These are phyloP conservation scores for Vavraia culicis DNA, from an alignment of 371 early-diverging fungal species.

Conservation along the genomic window DNA sequence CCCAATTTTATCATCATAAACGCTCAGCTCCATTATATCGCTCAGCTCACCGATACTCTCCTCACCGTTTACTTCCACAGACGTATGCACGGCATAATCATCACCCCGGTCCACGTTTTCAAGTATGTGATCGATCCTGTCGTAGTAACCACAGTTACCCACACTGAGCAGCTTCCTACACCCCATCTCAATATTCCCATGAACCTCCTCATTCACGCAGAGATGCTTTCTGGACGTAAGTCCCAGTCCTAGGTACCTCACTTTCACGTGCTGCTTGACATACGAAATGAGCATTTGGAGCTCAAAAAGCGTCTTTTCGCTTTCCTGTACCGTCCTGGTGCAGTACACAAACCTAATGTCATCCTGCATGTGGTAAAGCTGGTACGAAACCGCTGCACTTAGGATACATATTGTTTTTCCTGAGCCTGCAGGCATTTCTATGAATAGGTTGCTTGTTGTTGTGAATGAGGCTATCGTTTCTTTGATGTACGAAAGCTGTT, in stretches of 20 bases:
- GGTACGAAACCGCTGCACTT: constrained; percentile 78
- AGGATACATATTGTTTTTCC: constrained; percentile 91
- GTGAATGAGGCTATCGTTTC: constrained; percentile 73
- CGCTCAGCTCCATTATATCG: no score
- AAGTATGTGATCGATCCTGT: constrained; percentile 82
- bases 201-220: constrained; percentile 76
- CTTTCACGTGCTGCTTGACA: no score
- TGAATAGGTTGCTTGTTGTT: constrained; percentile 68
- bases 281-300: constrained; percentile 70
- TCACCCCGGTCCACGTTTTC: constrained; percentile 91
- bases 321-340: constrained; percentile 82
- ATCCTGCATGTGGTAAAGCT: constrained; percentile 28
- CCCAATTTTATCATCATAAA: no score
- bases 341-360: constrained; percentile 86
- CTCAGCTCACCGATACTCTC: constrained; percentile 1
- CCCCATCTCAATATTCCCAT: no score
- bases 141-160: constrained; percentile 77
- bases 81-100: constrained; percentile 71
- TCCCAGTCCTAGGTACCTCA: no score
- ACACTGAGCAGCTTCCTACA: constrained; percentile 3
- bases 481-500: constrained; percentile 91
- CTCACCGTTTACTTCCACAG: constrained; percentile 48
- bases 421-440: constrained; percentile 99
- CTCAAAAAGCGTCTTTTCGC: constrained; percentile 96
- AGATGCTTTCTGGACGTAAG: constrained; percentile 47